Evolutionary conservation across 352 stramenopile species (phyloP).

Genomic region (Pythium insidiosum): DNA sequence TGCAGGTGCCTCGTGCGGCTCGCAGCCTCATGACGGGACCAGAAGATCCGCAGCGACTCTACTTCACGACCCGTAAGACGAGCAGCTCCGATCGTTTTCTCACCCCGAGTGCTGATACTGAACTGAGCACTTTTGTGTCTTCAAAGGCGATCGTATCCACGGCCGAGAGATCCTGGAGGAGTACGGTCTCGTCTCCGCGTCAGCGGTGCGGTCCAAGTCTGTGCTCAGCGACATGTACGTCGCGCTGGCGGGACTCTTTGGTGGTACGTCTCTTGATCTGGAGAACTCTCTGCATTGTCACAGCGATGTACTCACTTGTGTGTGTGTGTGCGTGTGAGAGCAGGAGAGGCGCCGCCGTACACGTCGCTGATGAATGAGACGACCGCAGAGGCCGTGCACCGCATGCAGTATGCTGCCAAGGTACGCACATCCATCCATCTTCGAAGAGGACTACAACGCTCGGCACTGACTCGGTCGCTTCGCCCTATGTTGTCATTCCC

Average conservation of each 20-base stretch:
- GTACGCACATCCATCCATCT: constrained; percentile 16
- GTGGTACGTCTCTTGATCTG: too few species aligned
- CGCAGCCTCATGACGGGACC: too few species aligned
- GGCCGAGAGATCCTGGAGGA: constrained; percentile 65
- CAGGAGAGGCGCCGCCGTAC: constrained; percentile 71
- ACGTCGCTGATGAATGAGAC: constrained; percentile 82
- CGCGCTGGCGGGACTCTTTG: constrained; percentile 55
- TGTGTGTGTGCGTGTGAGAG: too few species aligned
- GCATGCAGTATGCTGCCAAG: constrained; percentile 63
- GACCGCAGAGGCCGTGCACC: constrained; percentile 66
- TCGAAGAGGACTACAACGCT: too few species aligned
- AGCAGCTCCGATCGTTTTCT: not conserved
- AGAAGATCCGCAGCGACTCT: constrained; percentile 29
- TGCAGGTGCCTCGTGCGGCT: too few species aligned
- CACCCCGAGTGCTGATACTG: not conserved
- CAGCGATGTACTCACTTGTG: too few species aligned
- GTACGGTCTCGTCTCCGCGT: constrained; percentile 65
- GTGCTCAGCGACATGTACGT: constrained; percentile 81
- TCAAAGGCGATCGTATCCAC: constrained; percentile 49
- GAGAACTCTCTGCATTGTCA: too few species aligned
- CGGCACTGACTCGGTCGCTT: too few species aligned
- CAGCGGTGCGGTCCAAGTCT: constrained; percentile 74
- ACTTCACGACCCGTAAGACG: constrained; percentile 63
- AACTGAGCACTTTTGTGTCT: too few species aligned
- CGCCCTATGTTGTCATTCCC: not conserved